phyloP scores from a whole-genome alignment of 2,329 filamentous ascomycete species.

The Diplodia mutila region DNA sequence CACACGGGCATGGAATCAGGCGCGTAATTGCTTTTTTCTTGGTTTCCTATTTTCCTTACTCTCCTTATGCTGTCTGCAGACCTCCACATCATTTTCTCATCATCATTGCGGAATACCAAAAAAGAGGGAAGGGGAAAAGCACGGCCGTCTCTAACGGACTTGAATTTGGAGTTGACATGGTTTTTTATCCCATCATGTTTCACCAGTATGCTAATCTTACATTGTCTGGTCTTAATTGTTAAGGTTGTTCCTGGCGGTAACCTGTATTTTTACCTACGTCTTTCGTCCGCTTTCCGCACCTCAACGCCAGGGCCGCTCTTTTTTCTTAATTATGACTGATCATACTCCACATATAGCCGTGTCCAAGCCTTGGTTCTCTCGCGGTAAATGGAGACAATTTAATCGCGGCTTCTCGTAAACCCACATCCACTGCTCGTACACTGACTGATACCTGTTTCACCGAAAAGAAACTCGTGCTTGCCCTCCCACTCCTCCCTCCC shows the following conservation, averaged over 20 bases:
- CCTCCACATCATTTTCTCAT: not conserved
- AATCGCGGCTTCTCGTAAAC: not conserved
- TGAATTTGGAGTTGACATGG: not conserved
- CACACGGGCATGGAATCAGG: not conserved
- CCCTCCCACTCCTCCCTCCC: too few species aligned
- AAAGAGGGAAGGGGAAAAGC: not conserved
- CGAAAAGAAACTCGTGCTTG: too few species aligned
- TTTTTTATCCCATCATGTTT: not conserved
- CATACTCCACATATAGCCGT: not conserved
- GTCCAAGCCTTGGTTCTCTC: not conserved
- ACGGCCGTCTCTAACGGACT: not conserved
- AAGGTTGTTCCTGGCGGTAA: not conserved
- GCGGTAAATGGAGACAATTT: not conserved
- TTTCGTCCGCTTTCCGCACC: not conserved
- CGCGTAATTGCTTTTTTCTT: not conserved
- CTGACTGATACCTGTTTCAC: not conserved
- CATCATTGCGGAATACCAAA: not conserved
- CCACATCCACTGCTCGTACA: not conserved
- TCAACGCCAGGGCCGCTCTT: conserved; percentile 12
- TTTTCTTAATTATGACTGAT: not conserved
- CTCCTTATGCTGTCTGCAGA: not conserved
- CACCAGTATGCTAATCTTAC: not conserved
- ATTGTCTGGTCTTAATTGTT: not conserved
- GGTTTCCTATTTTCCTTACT: not conserved
- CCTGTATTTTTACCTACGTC: not conserved